These are phyloP conservation scores for Dioscorea dumetorum DNA, from an alignment of 106 monocot species.

Conservation along the genomic window DNA sequence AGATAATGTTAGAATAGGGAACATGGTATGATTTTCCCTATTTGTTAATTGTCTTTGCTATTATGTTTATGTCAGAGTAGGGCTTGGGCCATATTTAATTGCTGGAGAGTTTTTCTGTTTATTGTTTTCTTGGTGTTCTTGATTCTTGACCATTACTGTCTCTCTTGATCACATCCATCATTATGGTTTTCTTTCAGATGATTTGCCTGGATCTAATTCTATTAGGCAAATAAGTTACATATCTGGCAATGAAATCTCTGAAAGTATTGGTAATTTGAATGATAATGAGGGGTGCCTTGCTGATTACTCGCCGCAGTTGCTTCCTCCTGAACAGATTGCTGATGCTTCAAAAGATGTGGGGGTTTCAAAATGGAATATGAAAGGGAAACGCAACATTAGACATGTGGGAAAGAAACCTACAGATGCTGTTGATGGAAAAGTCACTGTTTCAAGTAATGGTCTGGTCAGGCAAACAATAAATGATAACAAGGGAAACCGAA, in stretches of 20 bases:
- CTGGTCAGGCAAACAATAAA: constrained; percentile 5
- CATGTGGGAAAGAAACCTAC: constrained; percentile 36
- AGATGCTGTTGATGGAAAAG: constrained; percentile 7
- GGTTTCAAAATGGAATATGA: constrained; percentile 81
- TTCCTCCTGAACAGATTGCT: constrained; percentile 12
- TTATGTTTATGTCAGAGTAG: too few species aligned
- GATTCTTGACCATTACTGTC: too few species aligned
- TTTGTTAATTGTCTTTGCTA: too few species aligned
- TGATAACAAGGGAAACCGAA: constrained; percentile 17
- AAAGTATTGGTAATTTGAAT: not conserved
- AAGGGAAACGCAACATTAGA: constrained; percentile 79
- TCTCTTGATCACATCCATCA: not conserved
- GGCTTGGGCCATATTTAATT: too few species aligned
- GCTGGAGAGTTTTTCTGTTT: too few species aligned
- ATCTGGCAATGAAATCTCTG: not conserved
- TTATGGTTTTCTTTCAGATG: not conserved
- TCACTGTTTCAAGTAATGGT: constrained; percentile 1
- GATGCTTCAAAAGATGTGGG: constrained; percentile 28
- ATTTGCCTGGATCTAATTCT: not conserved
- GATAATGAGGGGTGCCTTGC: not conserved
- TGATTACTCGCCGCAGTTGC: not conserved
- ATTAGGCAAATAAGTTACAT: not conserved
- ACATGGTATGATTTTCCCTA: too few species aligned
- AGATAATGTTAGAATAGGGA: too few species aligned
- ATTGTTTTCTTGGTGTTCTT: too few species aligned